These are phyloP conservation scores for Macrophomina phaseolina DNA, from an alignment of 2,329 filamentous ascomycete species.

Conservation along the genomic window DNA sequence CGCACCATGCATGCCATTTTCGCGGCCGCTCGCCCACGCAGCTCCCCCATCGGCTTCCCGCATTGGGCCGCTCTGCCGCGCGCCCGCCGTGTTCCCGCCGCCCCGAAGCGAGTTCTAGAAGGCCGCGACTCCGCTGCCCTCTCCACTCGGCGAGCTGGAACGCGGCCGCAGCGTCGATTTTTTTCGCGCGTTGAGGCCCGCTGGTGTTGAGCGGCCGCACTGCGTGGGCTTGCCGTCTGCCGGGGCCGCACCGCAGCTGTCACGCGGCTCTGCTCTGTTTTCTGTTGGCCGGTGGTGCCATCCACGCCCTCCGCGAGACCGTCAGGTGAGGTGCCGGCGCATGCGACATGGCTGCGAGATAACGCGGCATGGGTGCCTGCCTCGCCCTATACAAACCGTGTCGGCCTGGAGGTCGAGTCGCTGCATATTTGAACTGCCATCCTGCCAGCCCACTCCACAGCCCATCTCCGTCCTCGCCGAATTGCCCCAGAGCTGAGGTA, in stretches of 20 bases:
- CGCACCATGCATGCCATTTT: background rate
- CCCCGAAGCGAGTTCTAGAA: conserved; percentile 14
- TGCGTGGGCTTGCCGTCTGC: conserved; percentile 20
- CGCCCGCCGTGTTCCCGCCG: background rate
- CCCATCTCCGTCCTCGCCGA: background rate
- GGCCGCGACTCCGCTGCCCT: conserved; percentile 3
- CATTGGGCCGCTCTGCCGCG: conserved; percentile 7
- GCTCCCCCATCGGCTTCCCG: conserved; percentile 6
- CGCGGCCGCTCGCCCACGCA: conserved; percentile 5
- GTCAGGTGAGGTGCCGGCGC: conserved; percentile 24
- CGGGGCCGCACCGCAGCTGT: conserved; percentile 7
- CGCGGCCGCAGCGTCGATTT: conserved; percentile 13
- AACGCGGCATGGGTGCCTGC: conserved; percentile 5
- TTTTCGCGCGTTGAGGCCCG: conserved; percentile 1
- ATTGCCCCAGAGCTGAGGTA: background rate
- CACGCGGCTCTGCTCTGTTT: conserved; percentile 17
- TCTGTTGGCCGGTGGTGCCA: conserved; percentile 19
- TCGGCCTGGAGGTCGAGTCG: conserved; percentile 9
- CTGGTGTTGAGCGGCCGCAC: conserved; percentile 14
- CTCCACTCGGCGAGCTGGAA: conserved; percentile 10
- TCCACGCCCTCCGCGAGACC: conserved; percentile 24
- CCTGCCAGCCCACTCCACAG: conserved; percentile 6
- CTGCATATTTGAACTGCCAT: background rate
- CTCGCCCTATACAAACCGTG: conserved; percentile 20
- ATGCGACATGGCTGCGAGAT: conserved; percentile 13